Conservation (phyloP, 2,329 filamentous ascomycete genomes). For the Xenosphaeropsis pyriputrescens region DNA sequence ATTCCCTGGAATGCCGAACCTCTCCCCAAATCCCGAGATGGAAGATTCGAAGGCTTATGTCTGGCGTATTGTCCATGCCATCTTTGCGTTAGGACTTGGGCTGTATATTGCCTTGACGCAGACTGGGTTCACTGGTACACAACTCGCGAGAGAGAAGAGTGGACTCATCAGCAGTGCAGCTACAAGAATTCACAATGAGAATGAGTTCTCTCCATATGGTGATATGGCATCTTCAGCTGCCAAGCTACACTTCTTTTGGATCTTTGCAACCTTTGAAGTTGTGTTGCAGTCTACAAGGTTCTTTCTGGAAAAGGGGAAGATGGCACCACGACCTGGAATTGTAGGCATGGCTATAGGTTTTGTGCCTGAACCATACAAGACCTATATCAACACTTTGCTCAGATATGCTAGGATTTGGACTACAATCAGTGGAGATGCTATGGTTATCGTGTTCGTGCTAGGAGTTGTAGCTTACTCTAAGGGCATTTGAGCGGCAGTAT, state of each 20-base stretch:
- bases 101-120: conserved; percentile 55
- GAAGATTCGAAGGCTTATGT: conserved; percentile 31
- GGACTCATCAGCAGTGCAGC: conserved; percentile 14
- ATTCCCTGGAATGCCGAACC: conserved; percentile 26
- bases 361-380: conserved; percentile 47
- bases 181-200: conserved; percentile 15
- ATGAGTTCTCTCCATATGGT: conserved; percentile 4
- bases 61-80: conserved; percentile 61
- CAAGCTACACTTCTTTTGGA: conserved; percentile 52
- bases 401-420: conserved; percentile 58
- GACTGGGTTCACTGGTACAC: conserved; percentile 48
- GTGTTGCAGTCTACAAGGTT: conserved; percentile 57
- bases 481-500: not conserved
- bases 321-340: conserved; percentile 40
- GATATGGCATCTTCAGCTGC: conserved; percentile 18
- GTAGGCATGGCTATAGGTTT: conserved; percentile 49
- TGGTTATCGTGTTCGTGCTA: conserved; percentile 64
- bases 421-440: conserved; percentile 58
- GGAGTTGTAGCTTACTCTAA: conserved; percentile 22
- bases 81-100: conserved; percentile 56
- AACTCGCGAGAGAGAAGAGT: conserved; percentile 36
- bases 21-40: conserved; percentile 14
- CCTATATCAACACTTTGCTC: conserved; percentile 44
- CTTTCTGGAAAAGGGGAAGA: conserved; percentile 46
- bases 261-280: conserved; percentile 68